Evolutionary conservation across 164 flowering plant species (phyloP), one percentile per base, ranked within the genome.

Genomic region (Magnolia officinalis): DNA sequence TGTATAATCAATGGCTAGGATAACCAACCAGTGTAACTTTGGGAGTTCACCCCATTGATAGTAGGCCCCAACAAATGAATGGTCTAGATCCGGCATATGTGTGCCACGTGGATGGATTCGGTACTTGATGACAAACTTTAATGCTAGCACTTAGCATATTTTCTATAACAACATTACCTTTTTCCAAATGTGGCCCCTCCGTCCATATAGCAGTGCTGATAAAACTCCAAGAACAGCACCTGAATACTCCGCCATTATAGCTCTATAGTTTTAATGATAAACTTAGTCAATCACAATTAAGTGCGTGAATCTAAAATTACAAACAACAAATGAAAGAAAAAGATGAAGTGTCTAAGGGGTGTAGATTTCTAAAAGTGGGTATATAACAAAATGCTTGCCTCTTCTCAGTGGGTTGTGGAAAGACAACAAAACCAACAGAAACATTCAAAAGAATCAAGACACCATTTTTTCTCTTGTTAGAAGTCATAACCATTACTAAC

Each of bases 201-300:
- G 79, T 16, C 99, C 97, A 88, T 91, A 91, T 49, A 96, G 79
- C 45, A 87, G 89, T 52, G 88, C 97, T 74, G 99, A 94, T 65
- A 96, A 75, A 59, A 96, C 98, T 82, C 99, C 99, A 81, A 96
- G 99, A 76, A 92, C 88, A 77, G 99, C 98, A 84, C 99, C 99
- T 67, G 98, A 90, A 84, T 96, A 96, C 87, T 96, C 98, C 11
- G 89, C 93, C 89, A 94, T 63, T 80, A 94, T 85, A 73, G 94
- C 92, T 85, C 99, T 96, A 88, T 71, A 72, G 50, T 79, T 75
- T 59, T 51, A 79, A 76, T n/a, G 31, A 77, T 23, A 37, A 77
- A 51, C 71, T 67, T n/a, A 76, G n/a, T 69, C 51, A 72, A 80
- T 70, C 52, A 71, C 24, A 67, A 29, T 31, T 50, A 64, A 45